Percentiles rank a stretch among this genome's conserved stretches.
Conservation (phyloP, 495 filamentous ascomycete genomes). For the Melanomma pulvis-pyrius region DNA sequence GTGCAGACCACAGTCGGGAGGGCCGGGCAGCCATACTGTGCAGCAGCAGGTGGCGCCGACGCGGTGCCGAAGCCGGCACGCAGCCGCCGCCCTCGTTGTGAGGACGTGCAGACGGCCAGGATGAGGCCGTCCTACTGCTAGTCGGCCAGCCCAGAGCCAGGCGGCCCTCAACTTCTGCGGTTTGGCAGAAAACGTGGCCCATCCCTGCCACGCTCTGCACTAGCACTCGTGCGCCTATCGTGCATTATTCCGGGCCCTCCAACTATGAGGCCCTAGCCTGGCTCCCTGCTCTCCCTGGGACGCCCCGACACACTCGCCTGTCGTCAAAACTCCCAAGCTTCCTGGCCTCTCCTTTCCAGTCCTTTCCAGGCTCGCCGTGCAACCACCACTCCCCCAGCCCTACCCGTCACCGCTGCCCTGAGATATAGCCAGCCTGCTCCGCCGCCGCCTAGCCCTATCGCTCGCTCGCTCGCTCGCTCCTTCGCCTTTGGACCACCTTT, state of each 20-base stretch:
- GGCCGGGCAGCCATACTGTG: not conserved
- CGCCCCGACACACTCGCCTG: constrained; percentile 12
- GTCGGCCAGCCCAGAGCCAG: no score
- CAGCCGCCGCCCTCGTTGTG: not conserved
- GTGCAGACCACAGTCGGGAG: not conserved
- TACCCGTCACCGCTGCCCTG: constrained; percentile 8
- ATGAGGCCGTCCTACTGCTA: no score
- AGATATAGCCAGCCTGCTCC: constrained; percentile 11
- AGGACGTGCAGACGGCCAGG: not conserved
- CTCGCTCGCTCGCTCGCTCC: constrained; percentile 4
- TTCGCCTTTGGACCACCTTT: constrained; percentile 4
- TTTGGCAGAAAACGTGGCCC: constrained; percentile 24
- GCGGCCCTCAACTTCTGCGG: not conserved
- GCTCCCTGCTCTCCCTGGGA: constrained; percentile 9
- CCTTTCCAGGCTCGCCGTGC: constrained; percentile 29
- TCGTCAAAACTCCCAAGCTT: constrained; percentile 17
- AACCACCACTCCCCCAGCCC: constrained; percentile 24
- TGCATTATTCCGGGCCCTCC: constrained; percentile 29
- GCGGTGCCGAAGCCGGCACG: not conserved
- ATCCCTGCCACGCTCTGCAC: constrained; percentile 11
- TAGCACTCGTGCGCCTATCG: constrained; percentile 33
- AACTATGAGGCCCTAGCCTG: not conserved
- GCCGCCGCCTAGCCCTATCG: not conserved
- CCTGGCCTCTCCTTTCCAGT: constrained; percentile 27
- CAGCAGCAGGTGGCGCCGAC: not conserved